A percentile compares a stretch with the other conserved stretches of the same genome.
phyloP scores from a whole-genome alignment of 1,139 yeast species.

The Candida sp. region DNA sequence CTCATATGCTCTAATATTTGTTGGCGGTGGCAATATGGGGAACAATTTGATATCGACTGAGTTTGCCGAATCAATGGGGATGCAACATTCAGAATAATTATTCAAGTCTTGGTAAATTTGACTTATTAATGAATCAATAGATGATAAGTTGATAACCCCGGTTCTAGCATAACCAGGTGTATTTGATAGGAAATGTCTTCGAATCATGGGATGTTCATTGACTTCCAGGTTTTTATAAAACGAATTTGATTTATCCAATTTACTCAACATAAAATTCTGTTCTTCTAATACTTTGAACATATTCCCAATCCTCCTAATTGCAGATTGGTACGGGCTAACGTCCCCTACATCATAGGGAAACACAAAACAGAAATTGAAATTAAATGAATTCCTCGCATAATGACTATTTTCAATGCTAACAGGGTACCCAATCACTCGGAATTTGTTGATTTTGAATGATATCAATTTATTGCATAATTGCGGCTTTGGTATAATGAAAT shows the following conservation, averaged over 20 bases:
- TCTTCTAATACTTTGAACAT: conserved; percentile 92
- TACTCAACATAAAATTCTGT: conserved; percentile 75
- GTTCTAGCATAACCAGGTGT: conserved; percentile 43
- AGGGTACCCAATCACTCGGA: conserved; percentile 85
- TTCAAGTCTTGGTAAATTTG: conserved; percentile 92
- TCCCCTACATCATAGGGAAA: conserved; percentile 74
- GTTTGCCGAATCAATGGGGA: conserved; percentile 87
- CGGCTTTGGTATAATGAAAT: conserved; percentile 92
- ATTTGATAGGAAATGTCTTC: conserved; percentile 3
- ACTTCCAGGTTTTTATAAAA: conserved; percentile 25
- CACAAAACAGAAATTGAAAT: conserved; percentile 89
- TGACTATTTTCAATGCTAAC: conserved; percentile 71
- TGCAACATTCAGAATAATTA: conserved; percentile 92
- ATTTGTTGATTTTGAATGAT: conserved; percentile 67
- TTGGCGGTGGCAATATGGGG: conserved; percentile 85
- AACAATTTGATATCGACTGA: conserved; percentile 90
- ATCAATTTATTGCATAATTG: conserved; percentile 81
- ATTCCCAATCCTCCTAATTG: conserved; percentile 77
- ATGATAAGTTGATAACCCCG: conserved; percentile 46
- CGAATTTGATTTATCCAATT: conserved; percentile 32
- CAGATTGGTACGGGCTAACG: conserved; percentile 81
- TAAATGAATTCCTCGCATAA: conserved; percentile 88
- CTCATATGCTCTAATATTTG: conserved; percentile 66
- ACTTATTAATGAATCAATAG: conserved; percentile 77
- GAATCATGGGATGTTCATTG: not conserved